phyloP scores from a whole-genome alignment of 805 yeast species.

The Zygoascus bituminiphila region DNA sequence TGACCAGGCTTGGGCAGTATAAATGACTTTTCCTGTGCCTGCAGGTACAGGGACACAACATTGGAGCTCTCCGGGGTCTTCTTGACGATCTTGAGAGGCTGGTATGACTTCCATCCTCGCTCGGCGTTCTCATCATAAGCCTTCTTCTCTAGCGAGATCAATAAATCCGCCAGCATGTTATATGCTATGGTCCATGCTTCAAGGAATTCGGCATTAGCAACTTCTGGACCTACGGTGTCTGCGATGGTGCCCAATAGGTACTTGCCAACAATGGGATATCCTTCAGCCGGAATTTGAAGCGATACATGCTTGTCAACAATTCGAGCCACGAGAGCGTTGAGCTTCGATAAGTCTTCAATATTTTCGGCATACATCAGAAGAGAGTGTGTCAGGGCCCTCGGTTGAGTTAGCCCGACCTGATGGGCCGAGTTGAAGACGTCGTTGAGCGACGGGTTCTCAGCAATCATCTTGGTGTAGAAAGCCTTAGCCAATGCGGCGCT shows the following conservation, averaged over 20 bases:
- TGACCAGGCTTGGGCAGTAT: slow-evolving; percentile 36
- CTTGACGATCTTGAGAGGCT: slow-evolving; percentile 39
- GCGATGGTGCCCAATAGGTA: slow-evolving; percentile 47
- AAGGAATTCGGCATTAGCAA: slow-evolving; percentile 51
- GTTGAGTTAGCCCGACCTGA: slow-evolving; percentile 45
- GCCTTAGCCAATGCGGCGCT: slow-evolving; percentile 48
- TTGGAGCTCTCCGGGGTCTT: slow-evolving; percentile 38
- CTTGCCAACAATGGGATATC: slow-evolving; percentile 57
- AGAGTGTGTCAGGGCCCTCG: slow-evolving; percentile 55
- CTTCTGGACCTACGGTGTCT: slow-evolving; percentile 43
- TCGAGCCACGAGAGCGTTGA: slow-evolving; percentile 46
- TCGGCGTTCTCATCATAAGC: slow-evolving; percentile 34
- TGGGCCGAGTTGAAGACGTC: slow-evolving; percentile 55
- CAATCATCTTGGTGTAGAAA: slow-evolving; percentile 51
- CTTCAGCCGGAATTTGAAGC: slow-evolving; percentile 52
- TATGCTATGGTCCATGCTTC: slow-evolving; percentile 64
- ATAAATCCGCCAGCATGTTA: slow-evolving; percentile 49
- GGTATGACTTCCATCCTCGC: slow-evolving; percentile 55
- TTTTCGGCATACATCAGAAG: slow-evolving; percentile 53
- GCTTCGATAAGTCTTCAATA: slow-evolving; percentile 49
- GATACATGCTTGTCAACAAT: slow-evolving; percentile 63
- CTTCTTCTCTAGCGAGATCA: slow-evolving; percentile 47
- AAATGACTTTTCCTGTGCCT: slow-evolving; percentile 34
- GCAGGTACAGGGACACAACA: slow-evolving; percentile 45
- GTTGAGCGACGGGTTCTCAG: slow-evolving; percentile 43